Evolutionary conservation across 2,329 filamentous ascomycete species (phyloP), one percentile per base, ranked within the genome.

Genomic region (Scedosporium aurantiacum): DNA sequence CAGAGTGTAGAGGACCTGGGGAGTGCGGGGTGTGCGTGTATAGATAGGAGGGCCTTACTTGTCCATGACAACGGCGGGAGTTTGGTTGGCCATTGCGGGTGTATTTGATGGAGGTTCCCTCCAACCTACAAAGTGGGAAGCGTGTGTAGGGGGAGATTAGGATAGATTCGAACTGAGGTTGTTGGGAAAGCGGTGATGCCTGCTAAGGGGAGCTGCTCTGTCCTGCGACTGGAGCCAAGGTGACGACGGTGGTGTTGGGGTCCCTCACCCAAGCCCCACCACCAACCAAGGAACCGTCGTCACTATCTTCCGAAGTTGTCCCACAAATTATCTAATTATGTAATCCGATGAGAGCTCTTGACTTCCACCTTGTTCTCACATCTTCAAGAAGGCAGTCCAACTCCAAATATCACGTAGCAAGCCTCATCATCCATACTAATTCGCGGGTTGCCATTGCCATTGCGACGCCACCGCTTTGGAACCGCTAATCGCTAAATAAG

Each of bases 41-140:
- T 66, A 71, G n/a, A n/a, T n/a, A n/a, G n/a, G n/a, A n/a, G 74
- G 64, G 70, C 83, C 91, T 79, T 88, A 97, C 94, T 99, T 99
- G 94, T 99, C 94, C 93, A 99, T 99, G 91, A 99, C 94, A 97
- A 99, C 94, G 90, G 94, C 94, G 71, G 94, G 94, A 74, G 94
- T 97, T 86, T 97, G 93, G 80, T 89, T 89, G 74, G 94, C 93
- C 94, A 99, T 99, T 60, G 58, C 23, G 27, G 25, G 45, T 21
- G 16, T 21, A 50, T 32, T 8, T 55, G 47, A 14, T 41, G 47
- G 58, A 60, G 43, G 27, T n/a, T 43, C 5, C 41, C 58, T 58
- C 58, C 58, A 50, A 60, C 18, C 25, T 21, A 59, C 18, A 45
- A 27, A 21, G 23, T 25, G 21, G 41, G n/a, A 25, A 50, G 41